Evolutionary conservation across 2,329 filamentous ascomycete species (phyloP).

Genomic region (Epichloe typhina): DNA sequence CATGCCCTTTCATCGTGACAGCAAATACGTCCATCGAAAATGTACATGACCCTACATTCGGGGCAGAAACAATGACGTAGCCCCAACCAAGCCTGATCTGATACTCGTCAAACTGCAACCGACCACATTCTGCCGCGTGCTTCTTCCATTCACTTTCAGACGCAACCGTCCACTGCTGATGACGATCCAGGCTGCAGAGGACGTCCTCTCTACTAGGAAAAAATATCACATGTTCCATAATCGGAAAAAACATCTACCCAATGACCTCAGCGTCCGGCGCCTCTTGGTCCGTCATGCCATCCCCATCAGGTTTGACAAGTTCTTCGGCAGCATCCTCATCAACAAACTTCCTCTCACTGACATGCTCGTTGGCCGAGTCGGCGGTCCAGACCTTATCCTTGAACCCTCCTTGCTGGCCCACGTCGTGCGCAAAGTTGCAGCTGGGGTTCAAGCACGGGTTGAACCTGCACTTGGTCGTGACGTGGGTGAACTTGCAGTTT

Average conservation of each 20-base stretch:
- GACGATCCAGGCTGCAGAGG: not conserved
- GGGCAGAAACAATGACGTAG: not conserved
- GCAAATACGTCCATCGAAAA: constrained; percentile 8
- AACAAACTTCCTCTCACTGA: constrained; percentile 82
- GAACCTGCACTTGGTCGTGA: constrained; percentile 75
- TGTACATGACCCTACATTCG: constrained; percentile 7
- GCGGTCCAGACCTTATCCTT: constrained; percentile 87
- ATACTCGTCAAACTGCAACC: not conserved
- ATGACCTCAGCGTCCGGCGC: constrained; percentile 27
- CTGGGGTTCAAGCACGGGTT: constrained; percentile 81
- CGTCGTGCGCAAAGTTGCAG: constrained; percentile 81
- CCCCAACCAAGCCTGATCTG: not conserved
- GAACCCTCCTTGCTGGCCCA: constrained; percentile 76
- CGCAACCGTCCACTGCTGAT: not conserved
- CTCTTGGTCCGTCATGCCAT: constrained; percentile 24
- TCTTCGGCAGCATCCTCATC: constrained; percentile 57
- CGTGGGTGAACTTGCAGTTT: constrained; percentile 83
- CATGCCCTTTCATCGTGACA: constrained; percentile 11
- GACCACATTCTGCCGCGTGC: not conserved
- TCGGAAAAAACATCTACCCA: constrained; percentile 7
- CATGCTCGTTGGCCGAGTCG: constrained; percentile 44
- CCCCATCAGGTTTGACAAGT: constrained; percentile 49
- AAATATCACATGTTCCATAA: not conserved
- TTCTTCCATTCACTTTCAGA: not conserved
- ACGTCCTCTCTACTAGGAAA: not conserved